Conservation (phyloP, 2,329 filamentous ascomycete species). For the Penicillium rolfsii region DNA sequence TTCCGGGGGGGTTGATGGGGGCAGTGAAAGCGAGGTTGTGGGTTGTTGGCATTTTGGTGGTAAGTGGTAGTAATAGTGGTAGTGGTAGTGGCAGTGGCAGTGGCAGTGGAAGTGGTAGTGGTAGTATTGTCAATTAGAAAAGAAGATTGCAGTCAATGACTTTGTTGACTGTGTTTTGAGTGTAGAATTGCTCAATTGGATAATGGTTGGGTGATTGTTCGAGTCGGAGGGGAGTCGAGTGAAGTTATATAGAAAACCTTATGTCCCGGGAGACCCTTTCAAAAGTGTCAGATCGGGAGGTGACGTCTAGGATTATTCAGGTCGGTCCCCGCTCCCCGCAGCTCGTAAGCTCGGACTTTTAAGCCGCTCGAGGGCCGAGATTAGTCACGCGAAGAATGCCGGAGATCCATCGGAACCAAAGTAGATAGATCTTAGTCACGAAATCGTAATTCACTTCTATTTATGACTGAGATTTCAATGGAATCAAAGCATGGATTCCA, state of each 20-base stretch:
- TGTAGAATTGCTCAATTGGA: neutral
- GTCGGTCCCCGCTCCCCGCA: neutral
- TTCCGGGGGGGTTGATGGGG: conserved; percentile 41
- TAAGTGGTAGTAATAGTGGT: too few species aligned
- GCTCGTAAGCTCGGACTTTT: neutral
- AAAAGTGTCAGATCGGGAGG: neutral
- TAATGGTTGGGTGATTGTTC: neutral
- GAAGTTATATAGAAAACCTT: neutral
- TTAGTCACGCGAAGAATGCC: too few species aligned
- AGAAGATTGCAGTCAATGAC: neutral
- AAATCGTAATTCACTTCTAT: too few species aligned
- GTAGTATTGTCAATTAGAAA: neutral
- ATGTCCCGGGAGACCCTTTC: too few species aligned
- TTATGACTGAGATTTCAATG: too few species aligned
- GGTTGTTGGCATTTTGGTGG: conserved; percentile 24
- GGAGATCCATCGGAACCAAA: too few species aligned
- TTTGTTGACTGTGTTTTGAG: neutral
- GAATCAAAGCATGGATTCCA: too few species aligned
- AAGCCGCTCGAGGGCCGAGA: too few species aligned
- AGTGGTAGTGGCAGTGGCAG: too few species aligned
- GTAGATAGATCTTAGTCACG: too few species aligned
- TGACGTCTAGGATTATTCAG: neutral
- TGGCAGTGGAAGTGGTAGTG: neutral
- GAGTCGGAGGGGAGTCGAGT: neutral
- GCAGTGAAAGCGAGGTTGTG: conserved; percentile 45